Evolutionary conservation across 192 early-diverging fungal species (phyloP).

Genomic region (Entomortierella beljakovae): DNA sequence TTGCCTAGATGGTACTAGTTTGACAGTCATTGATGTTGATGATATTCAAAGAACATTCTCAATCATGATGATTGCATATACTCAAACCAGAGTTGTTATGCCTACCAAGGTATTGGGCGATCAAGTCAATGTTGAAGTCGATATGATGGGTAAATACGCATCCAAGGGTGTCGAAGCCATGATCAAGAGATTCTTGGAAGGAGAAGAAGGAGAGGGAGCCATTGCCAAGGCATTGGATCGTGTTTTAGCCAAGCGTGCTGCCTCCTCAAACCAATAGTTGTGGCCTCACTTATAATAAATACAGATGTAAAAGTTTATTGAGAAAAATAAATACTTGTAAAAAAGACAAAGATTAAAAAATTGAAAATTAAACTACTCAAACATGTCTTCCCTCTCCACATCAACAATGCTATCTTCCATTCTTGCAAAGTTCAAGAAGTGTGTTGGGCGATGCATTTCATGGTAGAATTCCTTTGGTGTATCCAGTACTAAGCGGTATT

Average conservation of each 20-base stretch:
- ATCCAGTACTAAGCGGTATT: slow-evolving; percentile 89
- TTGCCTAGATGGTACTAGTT: slow-evolving; percentile 91
- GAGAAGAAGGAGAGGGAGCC: slow-evolving; percentile 41
- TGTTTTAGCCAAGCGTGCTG: slow-evolving; percentile 42
- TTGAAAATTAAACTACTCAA: slow-evolving; percentile 55
- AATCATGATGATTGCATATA: slow-evolving; percentile 97
- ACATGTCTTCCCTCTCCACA: slow-evolving; percentile 70
- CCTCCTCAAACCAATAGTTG: not conserved
- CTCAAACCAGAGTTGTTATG: slow-evolving; percentile 87
- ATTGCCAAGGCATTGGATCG: slow-evolving; percentile 49
- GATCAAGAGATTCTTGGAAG: slow-evolving; percentile 67
- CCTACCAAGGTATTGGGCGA: slow-evolving; percentile 77
- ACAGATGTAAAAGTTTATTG: not conserved
- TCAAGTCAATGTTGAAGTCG: slow-evolving; percentile 95
- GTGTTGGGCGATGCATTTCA: slow-evolving; percentile 93
- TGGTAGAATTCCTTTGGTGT: slow-evolving; percentile 98
- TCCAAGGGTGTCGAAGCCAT: slow-evolving; percentile 80
- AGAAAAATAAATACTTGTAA: not conserved
- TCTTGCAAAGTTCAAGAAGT: slow-evolving; percentile 92
- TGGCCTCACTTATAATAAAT: no score
- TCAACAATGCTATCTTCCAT: slow-evolving; percentile 70
- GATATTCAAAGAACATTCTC: slow-evolving; percentile 78
- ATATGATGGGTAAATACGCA: slow-evolving; percentile 96
- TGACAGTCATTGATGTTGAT: slow-evolving; percentile 94
- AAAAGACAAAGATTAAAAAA: not conserved